Evolutionary conservation across 208 protist genomes (phyloP), one percentile per base, ranked within the genome.

Genomic region (Sergeia podlipaevii): DNA sequence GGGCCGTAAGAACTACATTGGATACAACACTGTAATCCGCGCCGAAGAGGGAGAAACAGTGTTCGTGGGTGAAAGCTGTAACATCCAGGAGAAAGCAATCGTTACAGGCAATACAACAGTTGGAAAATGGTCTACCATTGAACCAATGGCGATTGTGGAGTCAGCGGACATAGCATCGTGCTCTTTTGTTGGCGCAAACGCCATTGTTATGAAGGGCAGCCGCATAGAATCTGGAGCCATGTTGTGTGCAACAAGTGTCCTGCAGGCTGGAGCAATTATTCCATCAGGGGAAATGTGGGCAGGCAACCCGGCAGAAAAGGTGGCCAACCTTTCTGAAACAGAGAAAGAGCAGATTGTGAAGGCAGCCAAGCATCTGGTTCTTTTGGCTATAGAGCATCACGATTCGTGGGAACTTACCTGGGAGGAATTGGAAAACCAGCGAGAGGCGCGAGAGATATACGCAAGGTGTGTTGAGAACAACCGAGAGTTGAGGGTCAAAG

Each of bases 211-310:
- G 83, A 83, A 82, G 43, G 89, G 83, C 2, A 63, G 76, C 27
- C 76, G 67, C 21, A 85, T 97, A 28, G 89, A 95, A 60, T 93
- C 85, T 2, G 78, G 81, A 11, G 59, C 89, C 4, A 95, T 96
- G 81, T 53, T 97, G 26, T 89, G 85, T 39, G 80, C 89, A 11
- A 85, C 80, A 4, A 88, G 87, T 39, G 88, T 97, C 23, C 68
- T 97, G 29, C 83, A 93, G 60, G 64, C 82, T 6, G 85, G 81
- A 42, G 82, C 82, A 2, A 66, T 89, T 34, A 89, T 97, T 48
- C 92, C 92, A 20, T 91, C 85, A 30, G 92, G 92, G 18, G 88
- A 96, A 71, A 85, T 97, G 72, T 97, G 92, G 88, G 72, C 86
- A 4, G 92, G 92, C 5, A 93, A 93, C 58, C 92, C 92, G 20